These are phyloP conservation scores for Rhytidiadelphus loreus DNA, from an alignment of 225 moss, liverwort and hornwort species.

Conservation along the genomic window DNA sequence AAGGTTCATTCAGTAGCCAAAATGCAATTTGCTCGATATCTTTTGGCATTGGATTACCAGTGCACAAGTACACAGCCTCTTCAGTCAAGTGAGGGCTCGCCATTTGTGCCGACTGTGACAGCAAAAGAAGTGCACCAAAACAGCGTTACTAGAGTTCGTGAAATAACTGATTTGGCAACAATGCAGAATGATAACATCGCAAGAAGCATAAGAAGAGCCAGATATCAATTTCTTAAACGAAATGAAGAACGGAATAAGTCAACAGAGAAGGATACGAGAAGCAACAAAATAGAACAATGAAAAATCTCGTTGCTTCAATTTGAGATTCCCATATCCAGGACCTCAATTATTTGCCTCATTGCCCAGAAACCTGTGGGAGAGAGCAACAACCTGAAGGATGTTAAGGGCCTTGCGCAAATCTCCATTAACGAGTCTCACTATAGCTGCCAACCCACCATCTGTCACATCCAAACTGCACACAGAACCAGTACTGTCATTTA, in stretches of 20 bases:
- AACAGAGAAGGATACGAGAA: neutral
- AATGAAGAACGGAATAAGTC: neutral
- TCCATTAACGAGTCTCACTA: slow-evolving; percentile 80
- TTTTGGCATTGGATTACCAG: slow-evolving; percentile 98
- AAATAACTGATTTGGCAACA: neutral
- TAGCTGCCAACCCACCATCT: slow-evolving; percentile 72
- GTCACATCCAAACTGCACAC: slow-evolving; percentile 69
- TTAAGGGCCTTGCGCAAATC: slow-evolving; percentile 96
- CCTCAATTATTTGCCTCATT: neutral
- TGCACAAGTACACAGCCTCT: slow-evolving; percentile 81
- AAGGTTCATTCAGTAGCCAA: slow-evolving; percentile 82
- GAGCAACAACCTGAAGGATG: slow-evolving; percentile 63
- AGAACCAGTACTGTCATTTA: neutral
- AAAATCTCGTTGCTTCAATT: neutral
- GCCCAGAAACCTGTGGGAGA: neutral
- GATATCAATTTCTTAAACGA: neutral
- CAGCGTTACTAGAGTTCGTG: neutral
- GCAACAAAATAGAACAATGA: neutral
- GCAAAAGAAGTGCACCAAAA: neutral
- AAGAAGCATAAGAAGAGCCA: neutral
- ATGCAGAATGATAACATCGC: neutral
- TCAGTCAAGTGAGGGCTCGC: slow-evolving; percentile 84
- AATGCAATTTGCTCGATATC: slow-evolving; percentile 73
- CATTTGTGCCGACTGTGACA: slow-evolving; percentile 88
- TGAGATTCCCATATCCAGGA: neutral